Evolutionary conservation across 805 yeast species (phyloP).

Genomic region (Metschnikowia kunwiensis): DNA sequence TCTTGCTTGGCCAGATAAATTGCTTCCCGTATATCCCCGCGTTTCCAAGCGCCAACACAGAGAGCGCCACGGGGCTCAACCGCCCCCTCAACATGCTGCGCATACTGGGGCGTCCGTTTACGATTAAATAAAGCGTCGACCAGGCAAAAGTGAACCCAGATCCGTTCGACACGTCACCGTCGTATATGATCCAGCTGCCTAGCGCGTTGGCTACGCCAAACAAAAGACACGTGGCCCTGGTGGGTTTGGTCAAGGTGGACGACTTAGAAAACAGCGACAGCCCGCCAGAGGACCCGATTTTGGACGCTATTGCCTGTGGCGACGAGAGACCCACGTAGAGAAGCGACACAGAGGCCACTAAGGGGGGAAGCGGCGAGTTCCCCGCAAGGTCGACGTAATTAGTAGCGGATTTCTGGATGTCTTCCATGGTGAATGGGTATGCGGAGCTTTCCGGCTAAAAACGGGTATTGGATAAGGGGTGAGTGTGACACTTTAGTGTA

Average conservation of each 20-base stretch:
- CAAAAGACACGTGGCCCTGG: slow-evolving; percentile 42
- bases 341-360: slow-evolving; percentile 14
- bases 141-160: slow-evolving; percentile 80
- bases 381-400: slow-evolving; percentile 16
- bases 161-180: slow-evolving; percentile 74
- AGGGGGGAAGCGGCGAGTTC: slow-evolving; percentile 20
- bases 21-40: slow-evolving; percentile 66
- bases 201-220: slow-evolving; percentile 62
- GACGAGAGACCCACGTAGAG: slow-evolving; percentile 15
- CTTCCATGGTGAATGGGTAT: slow-evolving; percentile 8
- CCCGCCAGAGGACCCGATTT: slow-evolving; percentile 20
- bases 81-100: slow-evolving; percentile 53
- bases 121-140: slow-evolving; percentile 70
- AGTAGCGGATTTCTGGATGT: slow-evolving; percentile 9
- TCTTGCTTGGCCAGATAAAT: slow-evolving; percentile 47
- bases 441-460: too few species aligned
- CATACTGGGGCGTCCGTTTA: slow-evolving; percentile 61
- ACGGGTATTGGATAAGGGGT: too few species aligned
- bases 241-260: slow-evolving; percentile 29
- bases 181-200: slow-evolving; percentile 73
- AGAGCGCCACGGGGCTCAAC: slow-evolving; percentile 58
- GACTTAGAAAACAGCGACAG: slow-evolving; percentile 21
- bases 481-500: too few species aligned
- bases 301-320: slow-evolving; percentile 13
- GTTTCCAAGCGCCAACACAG: slow-evolving; percentile 58